Evolutionary conservation across 495 filamentous ascomycete species (phyloP).

Genomic region (Umbilicaria muhlenbergii): DNA sequence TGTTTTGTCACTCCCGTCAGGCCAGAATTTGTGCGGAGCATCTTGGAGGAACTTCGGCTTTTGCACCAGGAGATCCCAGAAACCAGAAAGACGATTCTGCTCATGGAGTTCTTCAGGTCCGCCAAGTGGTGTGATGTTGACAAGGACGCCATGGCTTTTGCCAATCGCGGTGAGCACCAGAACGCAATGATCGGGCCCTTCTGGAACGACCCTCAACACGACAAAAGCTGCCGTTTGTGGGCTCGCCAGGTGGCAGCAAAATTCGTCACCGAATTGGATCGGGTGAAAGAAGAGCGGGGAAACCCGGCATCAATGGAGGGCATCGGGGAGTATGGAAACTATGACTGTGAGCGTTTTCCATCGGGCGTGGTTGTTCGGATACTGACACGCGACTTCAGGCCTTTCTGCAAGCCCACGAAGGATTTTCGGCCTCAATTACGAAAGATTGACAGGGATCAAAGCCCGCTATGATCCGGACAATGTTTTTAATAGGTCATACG

Average conservation of each 20-base stretch:
- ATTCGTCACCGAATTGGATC: conserved; percentile 7
- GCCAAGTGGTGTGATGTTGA: conserved; percentile 5
- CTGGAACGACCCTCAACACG: conserved; percentile 14
- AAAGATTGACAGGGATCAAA: conserved; percentile 24
- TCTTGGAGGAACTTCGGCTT: conserved; percentile 15
- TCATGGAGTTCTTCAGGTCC: conserved; percentile 11
- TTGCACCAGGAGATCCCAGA: conserved; percentile 7
- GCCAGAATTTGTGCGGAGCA: conserved; percentile 18
- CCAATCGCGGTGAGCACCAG: conserved; percentile 13
- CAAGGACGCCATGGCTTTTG: conserved; percentile 14
- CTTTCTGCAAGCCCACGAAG: neutral
- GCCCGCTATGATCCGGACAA: conserved; percentile 35
- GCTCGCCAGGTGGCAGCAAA: conserved; percentile 6
- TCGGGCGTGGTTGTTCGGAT: neutral
- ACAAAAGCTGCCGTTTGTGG: conserved; percentile 15
- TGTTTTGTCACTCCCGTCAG: conserved; percentile 25
- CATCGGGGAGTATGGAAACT: conserved; percentile 7
- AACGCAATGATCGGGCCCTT: conserved; percentile 6
- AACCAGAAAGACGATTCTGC: conserved; percentile 4
- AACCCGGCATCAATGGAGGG: neutral
- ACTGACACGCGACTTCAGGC: neutral
- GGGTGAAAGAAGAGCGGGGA: conserved; percentile 1
- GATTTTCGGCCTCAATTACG: conserved; percentile 33
- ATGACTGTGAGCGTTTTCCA: conserved; percentile 2
- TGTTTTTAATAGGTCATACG: conserved; percentile 33